Base-by-base conservation (phyloP, 768 basidiomycete genomes). In the Podaxis sp. region DNA sequence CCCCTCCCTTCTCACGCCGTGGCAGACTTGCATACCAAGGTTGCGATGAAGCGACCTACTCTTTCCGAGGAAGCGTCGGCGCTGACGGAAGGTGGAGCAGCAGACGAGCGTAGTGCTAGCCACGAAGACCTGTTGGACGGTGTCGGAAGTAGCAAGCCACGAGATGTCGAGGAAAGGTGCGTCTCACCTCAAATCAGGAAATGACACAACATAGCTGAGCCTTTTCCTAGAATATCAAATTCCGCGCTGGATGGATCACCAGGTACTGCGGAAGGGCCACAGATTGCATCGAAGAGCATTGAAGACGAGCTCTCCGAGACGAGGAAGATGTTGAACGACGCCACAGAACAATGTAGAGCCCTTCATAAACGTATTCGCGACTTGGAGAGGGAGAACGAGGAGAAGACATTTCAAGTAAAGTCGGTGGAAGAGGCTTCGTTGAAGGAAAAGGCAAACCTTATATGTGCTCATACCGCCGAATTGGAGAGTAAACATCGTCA, bases 311-410 rank as follows among this genome's bases (percentile, higher is more conserved):
- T 54, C 38, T 19, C 44, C 12, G 52, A 46, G 8, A 33, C 46
- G 42, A 44, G n/a, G 53, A 33, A 61, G 7, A 40, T 42, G 28
- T 15, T 22, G 40, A 15, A 12, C 19, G 28, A n/a, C n/a, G n/a
- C 30, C 7, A 8, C 28, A 4, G 40, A 44, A 4, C 40, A 55
- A 3, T 26, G 17, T 22, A 46, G 44, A 7, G 11, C 40, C 12
- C 42, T 55, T n/a, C 60, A 46, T 13, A 22, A 33, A 22, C 60
- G 53, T 17, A 19, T 61, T 17, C 11, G 24, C 2, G 26, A 19
- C 5, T 17, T 61, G 53, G 42, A 61, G 53, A 44, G 26, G 15
- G 26, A 61, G 53, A 52, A 59, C 13, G 46, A 30, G 9, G n/a
- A 42, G 17, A 51, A 49, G 33, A n/a, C 42, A 4, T 28, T 28